Evolutionary conservation across 1,284 basidiomycete genomes (phyloP).

Genomic region (Austroboletus niveus): DNA sequence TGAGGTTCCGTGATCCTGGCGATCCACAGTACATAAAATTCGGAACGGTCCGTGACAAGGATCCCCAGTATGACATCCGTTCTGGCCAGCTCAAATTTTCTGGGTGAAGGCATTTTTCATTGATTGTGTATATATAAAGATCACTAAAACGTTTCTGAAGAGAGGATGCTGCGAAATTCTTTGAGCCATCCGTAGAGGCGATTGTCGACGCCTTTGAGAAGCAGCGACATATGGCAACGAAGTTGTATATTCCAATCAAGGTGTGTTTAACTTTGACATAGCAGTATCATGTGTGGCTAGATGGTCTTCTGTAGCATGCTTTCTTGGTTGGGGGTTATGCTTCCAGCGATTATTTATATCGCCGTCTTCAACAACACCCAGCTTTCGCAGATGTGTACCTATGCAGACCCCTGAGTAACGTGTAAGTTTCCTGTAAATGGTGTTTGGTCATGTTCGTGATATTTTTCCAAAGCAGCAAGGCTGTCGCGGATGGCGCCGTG

Average conservation of each 20-base stretch:
- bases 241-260: conserved; percentile 28
- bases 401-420: conserved; percentile 37
- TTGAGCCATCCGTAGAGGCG: conserved; percentile 44
- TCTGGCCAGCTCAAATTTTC: conserved; percentile 43
- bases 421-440: conserved; percentile 27
- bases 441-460: conserved; percentile 1
- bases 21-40: conserved; percentile 48
- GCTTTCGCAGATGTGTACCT: conserved; percentile 29
- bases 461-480: conserved; percentile 44
- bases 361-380: conserved; percentile 34
- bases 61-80: conserved; percentile 41
- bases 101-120: conserved; percentile 31
- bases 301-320: conserved; percentile 3
- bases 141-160: conserved; percentile 20
- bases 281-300: neutral
- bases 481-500: conserved; percentile 23
- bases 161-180: conserved; percentile 40
- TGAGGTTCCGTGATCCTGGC: conserved; percentile 37
- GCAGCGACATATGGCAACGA: conserved; percentile 26
- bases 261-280: conserved; percentile 14
- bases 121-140: neutral
- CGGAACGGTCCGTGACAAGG: conserved; percentile 43
- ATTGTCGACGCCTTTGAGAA: conserved; percentile 39
- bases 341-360: conserved; percentile 47
- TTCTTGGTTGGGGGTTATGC: conserved; percentile 46